Conservation (phyloP, 164 flowering plant species). For the Nymphaea thermarum region DNA sequence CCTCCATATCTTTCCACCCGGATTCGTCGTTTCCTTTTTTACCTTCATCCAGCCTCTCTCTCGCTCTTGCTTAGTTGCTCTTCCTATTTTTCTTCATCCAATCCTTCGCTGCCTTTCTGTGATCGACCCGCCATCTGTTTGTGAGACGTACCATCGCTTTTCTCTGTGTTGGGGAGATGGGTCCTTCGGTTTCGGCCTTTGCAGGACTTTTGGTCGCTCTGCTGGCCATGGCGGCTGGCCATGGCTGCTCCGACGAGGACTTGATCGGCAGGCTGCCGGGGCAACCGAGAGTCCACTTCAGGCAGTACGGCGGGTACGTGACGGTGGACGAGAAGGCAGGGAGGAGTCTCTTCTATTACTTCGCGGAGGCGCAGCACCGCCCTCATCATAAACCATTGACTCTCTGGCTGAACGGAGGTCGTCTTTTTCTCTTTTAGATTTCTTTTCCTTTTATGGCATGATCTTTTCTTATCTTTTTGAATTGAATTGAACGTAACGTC, state of each 20-base stretch:
- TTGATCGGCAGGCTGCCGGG: constrained; percentile 70
- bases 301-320: constrained; percentile 81
- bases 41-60: not conserved
- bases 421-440: not conserved
- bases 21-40: too few relatives aligned
- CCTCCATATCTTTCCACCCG: too few relatives aligned
- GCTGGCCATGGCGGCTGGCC: not conserved
- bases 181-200: not conserved
- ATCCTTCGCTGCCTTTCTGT: not conserved
- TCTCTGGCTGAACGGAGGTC: constrained; percentile 99
- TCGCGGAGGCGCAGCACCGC: constrained; percentile 71
- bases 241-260: constrained; percentile 27
- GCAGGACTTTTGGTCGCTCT: not conserved
- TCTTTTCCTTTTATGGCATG: too few relatives aligned
- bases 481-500: too few relatives aligned
- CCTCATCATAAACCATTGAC: constrained; percentile 55
- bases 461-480: too few relatives aligned
- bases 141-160: not conserved
- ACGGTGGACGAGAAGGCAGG: constrained; percentile 70
- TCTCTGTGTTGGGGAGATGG: not conserved
- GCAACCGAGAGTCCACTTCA: constrained; percentile 71
- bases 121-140: not conserved
- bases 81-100: not conserved
- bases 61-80: not conserved
- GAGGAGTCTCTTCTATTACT: constrained; percentile 86